These are phyloP conservation scores for Auriscalpium vulgare DNA, from an alignment of 768 basidiomycete genomes.

Conservation along the genomic window DNA sequence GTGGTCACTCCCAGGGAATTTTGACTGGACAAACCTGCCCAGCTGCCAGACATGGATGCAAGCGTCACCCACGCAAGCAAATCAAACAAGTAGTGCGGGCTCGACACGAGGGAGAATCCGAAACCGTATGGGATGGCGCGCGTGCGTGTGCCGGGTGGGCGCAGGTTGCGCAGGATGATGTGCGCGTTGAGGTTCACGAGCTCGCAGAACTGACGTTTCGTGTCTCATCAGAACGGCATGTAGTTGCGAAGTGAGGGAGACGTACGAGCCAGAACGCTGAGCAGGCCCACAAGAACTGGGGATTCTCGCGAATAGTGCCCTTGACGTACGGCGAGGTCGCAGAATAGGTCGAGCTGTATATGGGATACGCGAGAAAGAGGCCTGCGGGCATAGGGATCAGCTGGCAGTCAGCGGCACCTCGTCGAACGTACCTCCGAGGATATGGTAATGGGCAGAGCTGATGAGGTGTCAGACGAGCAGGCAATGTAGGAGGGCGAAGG, in stretches of 20 bases:
- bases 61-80: conserved; percentile 66
- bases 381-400: conserved; percentile 32
- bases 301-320: conserved; percentile 56
- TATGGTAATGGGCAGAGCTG: conserved; percentile 86
- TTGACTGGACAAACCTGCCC: conserved; percentile 47
- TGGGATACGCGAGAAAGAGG: conserved; percentile 64
- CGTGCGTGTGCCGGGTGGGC: conserved; percentile 68
- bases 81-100: conserved; percentile 96
- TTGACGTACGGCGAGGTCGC: conserved; percentile 52
- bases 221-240: neutral
- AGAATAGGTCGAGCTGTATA: conserved; percentile 79
- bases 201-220: conserved; percentile 60
- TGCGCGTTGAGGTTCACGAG: conserved; percentile 82
- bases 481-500: neutral
- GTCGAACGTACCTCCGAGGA: conserved; percentile 49
- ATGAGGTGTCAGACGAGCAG: neutral
- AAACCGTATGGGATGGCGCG: conserved; percentile 91
- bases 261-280: conserved; percentile 70
- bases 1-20: neutral
- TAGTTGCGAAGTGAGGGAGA: conserved; percentile 12
- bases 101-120: conserved; percentile 80
- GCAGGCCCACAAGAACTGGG: conserved; percentile 59
- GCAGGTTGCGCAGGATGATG: conserved; percentile 72
- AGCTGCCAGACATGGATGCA: conserved; percentile 68
- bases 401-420: neutral